Percentiles rank a stretch among this genome's conserved stretches.
These are phyloP conservation scores for Olyra latifolia DNA, from an alignment of 176 grass and related monocot genomes.

Conservation along the genomic window DNA sequence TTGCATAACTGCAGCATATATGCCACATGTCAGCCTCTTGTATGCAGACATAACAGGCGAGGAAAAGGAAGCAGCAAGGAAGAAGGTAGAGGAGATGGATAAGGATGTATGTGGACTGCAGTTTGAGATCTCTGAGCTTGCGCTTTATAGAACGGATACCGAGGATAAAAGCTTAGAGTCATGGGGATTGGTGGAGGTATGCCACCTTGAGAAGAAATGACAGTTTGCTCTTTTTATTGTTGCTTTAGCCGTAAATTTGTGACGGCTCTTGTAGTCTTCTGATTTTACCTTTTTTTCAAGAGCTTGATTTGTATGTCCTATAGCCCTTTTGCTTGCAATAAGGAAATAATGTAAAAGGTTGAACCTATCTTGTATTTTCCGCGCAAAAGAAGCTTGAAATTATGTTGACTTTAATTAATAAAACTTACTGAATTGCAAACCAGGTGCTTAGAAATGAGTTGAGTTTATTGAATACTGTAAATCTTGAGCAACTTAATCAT, in stretches of 20 bases:
- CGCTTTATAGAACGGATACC: conserved; percentile 72
- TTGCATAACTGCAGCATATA: conserved; percentile 60
- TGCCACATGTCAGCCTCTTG: conserved; percentile 78
- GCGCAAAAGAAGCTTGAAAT: not conserved
- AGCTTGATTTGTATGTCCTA: not conserved
- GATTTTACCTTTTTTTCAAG: conserved; percentile 8
- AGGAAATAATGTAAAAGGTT: conserved; percentile 18
- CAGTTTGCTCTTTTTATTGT: not conserved
- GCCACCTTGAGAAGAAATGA: conserved; percentile 58
- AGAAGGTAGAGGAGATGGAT: conserved; percentile 70
- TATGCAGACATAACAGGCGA: conserved; percentile 84
- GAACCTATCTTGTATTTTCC: not conserved
- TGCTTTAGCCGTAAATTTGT: conserved; percentile 30
- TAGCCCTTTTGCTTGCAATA: not conserved
- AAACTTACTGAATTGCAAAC: conserved; percentile 3
- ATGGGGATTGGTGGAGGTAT: conserved; percentile 85
- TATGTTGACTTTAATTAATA: conserved; percentile 21
- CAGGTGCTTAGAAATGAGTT: not conserved
- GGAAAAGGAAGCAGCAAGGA: conserved; percentile 72
- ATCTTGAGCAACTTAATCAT: too few relatives aligned
- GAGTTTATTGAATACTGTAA: not conserved
- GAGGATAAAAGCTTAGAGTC: conserved; percentile 92
- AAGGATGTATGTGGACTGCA: conserved; percentile 62
- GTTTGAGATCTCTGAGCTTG: conserved; percentile 71
- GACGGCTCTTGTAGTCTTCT: conserved; percentile 5